Percentiles rank a stretch among this genome's conserved stretches.
Conservation (phyloP, 768 basidiomycete genomes). For the Cantharellus anzutake region DNA sequence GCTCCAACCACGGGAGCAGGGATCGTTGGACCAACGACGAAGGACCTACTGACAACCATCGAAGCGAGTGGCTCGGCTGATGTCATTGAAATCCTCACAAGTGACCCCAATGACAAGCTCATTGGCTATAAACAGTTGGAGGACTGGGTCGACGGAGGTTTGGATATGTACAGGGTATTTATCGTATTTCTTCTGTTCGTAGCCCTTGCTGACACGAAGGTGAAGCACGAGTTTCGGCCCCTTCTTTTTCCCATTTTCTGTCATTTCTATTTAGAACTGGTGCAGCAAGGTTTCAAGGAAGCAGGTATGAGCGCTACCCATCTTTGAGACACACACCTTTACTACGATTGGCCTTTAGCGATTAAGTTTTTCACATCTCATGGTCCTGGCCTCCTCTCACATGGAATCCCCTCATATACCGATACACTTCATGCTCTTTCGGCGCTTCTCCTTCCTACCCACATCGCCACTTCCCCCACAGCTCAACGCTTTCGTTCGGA, state of each 20-base stretch:
- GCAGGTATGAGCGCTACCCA: conserved; percentile 38
- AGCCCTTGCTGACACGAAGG: background rate
- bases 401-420: conserved; percentile 16
- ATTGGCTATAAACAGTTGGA: conserved; percentile 75
- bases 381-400: background rate
- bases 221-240: conserved; percentile 79
- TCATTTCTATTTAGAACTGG: conserved; percentile 89
- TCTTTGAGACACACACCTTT: conserved; percentile 1
- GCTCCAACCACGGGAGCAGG: background rate
- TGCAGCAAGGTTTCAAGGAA: conserved; percentile 77
- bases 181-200: conserved; percentile 1
- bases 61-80: conserved; percentile 6
- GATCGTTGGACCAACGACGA: background rate
- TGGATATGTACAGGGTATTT: conserved; percentile 74
- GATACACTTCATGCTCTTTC: conserved; percentile 60
- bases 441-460: conserved; percentile 59
- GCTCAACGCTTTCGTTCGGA: conserved; percentile 77
- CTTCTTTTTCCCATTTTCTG: conserved; percentile 92
- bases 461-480: conserved; percentile 65
- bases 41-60: conserved; percentile 4
- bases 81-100: conserved; percentile 51
- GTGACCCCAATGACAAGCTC: conserved; percentile 70
- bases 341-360: conserved; percentile 5
- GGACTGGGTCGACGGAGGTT: conserved; percentile 74
- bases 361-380: background rate